phyloP scores from a whole-genome alignment of 345 rosid genomes.

The Salix caprea region DNA sequence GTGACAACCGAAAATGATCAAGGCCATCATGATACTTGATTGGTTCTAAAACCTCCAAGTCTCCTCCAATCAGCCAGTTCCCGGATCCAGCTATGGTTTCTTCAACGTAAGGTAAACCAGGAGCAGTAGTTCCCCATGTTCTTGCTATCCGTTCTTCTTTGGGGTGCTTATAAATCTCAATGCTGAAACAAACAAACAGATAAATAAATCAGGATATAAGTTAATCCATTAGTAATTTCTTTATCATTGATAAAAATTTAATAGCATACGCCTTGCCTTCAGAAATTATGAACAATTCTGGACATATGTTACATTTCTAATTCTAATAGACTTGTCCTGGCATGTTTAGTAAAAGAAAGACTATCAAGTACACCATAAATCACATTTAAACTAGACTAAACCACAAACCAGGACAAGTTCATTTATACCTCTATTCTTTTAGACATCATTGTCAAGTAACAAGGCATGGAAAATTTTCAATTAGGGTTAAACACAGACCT shows the following conservation, averaged over 20 bases:
- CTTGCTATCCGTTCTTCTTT: slow-evolving; percentile 96
- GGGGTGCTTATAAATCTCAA: slow-evolving; percentile 94
- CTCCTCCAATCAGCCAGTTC: slow-evolving; percentile 94
- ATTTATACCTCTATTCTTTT: not conserved
- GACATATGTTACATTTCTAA: not conserved
- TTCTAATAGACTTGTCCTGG: not conserved
- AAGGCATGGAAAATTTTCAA: not conserved
- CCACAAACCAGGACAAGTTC: not conserved
- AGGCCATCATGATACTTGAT: slow-evolving; percentile 87
- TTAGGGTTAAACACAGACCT: not conserved
- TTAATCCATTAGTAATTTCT: not conserved
- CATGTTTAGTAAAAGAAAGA: not conserved
- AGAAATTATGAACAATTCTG: not conserved
- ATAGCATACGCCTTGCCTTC: not conserved
- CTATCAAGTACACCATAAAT: not conserved
- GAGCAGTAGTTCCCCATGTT: slow-evolving; percentile 95
- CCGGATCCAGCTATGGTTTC: slow-evolving; percentile 70
- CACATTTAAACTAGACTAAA: not conserved
- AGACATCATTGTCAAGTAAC: not conserved
- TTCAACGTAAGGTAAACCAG: slow-evolving; percentile 88
- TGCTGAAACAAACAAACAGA: slow-evolving; percentile 36
- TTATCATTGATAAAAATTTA: not conserved
- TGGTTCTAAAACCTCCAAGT: slow-evolving; percentile 82
- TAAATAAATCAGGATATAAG: slow-evolving; percentile 14
- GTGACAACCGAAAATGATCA: slow-evolving; percentile 83